phyloP scores from a whole-genome alignment of 495 filamentous ascomycete species.

The Penicillium bialowiezense region DNA sequence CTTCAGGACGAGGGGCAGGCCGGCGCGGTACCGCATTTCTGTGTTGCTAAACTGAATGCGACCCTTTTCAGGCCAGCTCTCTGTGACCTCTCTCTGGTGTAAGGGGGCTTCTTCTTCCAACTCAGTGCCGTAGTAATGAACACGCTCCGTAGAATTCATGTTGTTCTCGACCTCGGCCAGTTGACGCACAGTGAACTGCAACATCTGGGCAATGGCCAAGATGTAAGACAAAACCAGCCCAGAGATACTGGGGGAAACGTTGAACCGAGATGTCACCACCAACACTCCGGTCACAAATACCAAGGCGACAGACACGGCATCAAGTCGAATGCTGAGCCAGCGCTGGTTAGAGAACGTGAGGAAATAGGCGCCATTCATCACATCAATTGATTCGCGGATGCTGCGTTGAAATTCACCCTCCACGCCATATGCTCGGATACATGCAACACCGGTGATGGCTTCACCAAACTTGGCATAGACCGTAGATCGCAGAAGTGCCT shows the following conservation, averaged over 20 bases:
- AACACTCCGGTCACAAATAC: slow-evolving; percentile 87
- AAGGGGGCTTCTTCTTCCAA: slow-evolving; percentile 87
- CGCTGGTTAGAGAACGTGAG: slow-evolving; percentile 91
- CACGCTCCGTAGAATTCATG: slow-evolving; percentile 93
- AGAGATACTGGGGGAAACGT: slow-evolving; percentile 75
- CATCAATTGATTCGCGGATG: slow-evolving; percentile 70
- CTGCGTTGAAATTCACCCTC: slow-evolving; percentile 67
- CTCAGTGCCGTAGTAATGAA: slow-evolving; percentile 86
- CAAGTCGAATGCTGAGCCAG: slow-evolving; percentile 83
- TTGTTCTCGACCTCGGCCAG: slow-evolving; percentile 95
- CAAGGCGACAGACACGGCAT: slow-evolving; percentile 74
- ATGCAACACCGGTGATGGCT: slow-evolving; percentile 76
- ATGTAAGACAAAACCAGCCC: slow-evolving; percentile 92
- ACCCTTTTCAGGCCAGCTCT: slow-evolving; percentile 78
- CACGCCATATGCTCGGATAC: slow-evolving; percentile 85
- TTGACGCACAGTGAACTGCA: slow-evolving; percentile 92
- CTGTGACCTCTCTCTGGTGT: slow-evolving; percentile 61
- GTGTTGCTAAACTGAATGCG: slow-evolving; percentile 82
- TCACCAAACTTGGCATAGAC: slow-evolving; percentile 94
- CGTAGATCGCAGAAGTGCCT: slow-evolving; percentile 78
- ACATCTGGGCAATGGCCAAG: slow-evolving; percentile 89
- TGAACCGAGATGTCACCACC: slow-evolving; percentile 91
- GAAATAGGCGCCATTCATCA: slow-evolving; percentile 92
- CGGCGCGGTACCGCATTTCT: slow-evolving; percentile 85
- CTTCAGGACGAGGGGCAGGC: slow-evolving; percentile 79